Base-by-base conservation (phyloP, 2,329 filamentous ascomycete genomes). In the Fusarium virguliforme region DNA sequence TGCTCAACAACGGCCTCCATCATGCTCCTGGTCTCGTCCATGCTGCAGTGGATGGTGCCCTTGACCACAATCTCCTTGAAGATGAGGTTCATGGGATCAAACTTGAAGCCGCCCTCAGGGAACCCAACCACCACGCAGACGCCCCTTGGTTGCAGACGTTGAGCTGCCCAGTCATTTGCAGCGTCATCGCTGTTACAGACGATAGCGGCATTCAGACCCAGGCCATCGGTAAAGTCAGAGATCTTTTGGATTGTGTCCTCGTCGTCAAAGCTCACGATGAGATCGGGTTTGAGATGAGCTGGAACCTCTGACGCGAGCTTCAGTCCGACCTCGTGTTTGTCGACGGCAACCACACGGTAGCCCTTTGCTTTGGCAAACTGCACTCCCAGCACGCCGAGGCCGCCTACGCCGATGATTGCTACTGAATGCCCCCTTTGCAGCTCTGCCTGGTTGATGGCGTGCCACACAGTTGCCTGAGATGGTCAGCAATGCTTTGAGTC, bases 331-430 rank as follows among this genome's bases (percentile, higher is more conserved):
- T 68, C 55, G 22, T 60, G 53, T n/a, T 71, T 77, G 43, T 79
- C 78, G 8, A 77, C 64, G 13, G 76, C 75, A 24, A 76, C 63
- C 22, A 79, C 72, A 22, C 71, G 69, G 63, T 71, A 72, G 13
- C 77, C 77, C 40, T 77, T 54, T 28, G 71, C 76, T 28, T 74
- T 76, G 22, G 77, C 72, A 51, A 77, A 78, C 58, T 78, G 74
- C 15, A 76, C 60, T 3, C 71, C 75, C 15, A 78, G 40, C 4
- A 76, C 67, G 9, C 75, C 75, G 6, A 78, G 68, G 12, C 76
- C 77, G 12, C 75, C 75, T 54, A 75, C 60, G 13, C 76, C 75
- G 8, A 74, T 46, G 6, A 76, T 63, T 8, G 55, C 66, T 18
- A 76, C 48, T 0, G 64, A 48, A 22, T 70, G 24, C 4, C 41